These are phyloP conservation scores for Meredithiella fracta DNA, from an alignment of 2,329 filamentous ascomycete species.

Conservation along the genomic window DNA sequence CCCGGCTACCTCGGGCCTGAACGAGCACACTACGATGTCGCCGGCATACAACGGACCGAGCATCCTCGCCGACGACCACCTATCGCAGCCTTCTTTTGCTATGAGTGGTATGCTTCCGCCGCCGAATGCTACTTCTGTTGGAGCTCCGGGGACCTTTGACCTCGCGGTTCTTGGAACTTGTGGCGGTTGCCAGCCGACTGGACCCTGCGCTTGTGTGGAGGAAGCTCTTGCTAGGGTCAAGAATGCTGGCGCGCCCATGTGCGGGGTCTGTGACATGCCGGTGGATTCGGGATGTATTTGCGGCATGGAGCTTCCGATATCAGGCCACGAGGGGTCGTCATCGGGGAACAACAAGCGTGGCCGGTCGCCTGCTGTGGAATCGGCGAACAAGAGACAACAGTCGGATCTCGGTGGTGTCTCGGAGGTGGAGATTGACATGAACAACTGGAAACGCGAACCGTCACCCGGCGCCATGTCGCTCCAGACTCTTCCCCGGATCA, in stretches of 20 bases:
- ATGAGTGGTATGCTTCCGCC: constrained; percentile 43
- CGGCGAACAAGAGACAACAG: constrained; percentile 23
- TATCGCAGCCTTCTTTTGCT: constrained; percentile 20
- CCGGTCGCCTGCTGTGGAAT: constrained; percentile 23
- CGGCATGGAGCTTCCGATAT: not conserved
- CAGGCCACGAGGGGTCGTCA: not conserved
- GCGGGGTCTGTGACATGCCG: constrained; percentile 40
- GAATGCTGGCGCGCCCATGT: constrained; percentile 28
- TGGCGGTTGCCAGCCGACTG: constrained; percentile 37
- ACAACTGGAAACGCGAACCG: constrained; percentile 37
- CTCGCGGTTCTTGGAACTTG: constrained; percentile 28
- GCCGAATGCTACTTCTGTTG: constrained; percentile 25
- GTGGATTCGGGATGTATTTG: constrained; percentile 3
- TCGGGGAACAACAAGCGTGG: constrained; percentile 29
- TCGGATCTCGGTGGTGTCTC: constrained; percentile 22
- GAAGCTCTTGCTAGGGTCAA: constrained; percentile 37
- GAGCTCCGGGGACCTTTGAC: constrained; percentile 15
- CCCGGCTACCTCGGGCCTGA: not conserved
- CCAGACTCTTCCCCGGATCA: constrained; percentile 22
- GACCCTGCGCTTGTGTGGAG: constrained; percentile 42
- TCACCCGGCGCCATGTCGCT: constrained; percentile 1
- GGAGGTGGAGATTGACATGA: constrained; percentile 58
- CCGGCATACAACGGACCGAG: constrained; percentile 10
- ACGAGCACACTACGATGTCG: constrained; percentile 10
- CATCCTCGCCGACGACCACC: constrained; percentile 12